Evolutionary conservation across 2,329 filamentous ascomycete genomes (phyloP), one percentile per base, ranked within the genome.

Genomic region (Hypoxylon sp.): DNA sequence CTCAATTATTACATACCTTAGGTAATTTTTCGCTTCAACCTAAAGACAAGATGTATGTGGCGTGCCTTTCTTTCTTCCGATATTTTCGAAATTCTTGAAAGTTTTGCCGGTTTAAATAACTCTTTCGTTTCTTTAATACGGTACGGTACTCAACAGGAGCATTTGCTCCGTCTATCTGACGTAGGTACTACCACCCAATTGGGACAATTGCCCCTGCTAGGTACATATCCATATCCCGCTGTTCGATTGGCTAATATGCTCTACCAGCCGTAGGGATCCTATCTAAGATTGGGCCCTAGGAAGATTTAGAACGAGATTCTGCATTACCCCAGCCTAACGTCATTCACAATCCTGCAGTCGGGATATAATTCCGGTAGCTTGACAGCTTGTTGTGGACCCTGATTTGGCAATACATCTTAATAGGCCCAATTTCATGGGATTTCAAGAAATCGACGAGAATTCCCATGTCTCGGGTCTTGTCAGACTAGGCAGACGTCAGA

Each of bases 401-500:
- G 47, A 59, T 51, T 53, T 55, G 26, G 42, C 9, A 14, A 39
- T 26, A 53, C 29, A 37, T 47, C 44, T 9, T 9, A 19, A 42
- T 48, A 46, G 55, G 35, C 26, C 53, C 35, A 3, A 29, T 54
- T 39, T 33, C 31, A 70, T 70, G 60, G 52, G 57, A 64, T 57
- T 69, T 61, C 67, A 63, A 63, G 67, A 61, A 69, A 31, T 29
- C 22, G 24, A 61, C 54, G 11, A 54, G 9, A 67, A 55, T 62
- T 44, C 60, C 60, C 63, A 65, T 67, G 60, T 54, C 48, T 61
- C n/a, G 39, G 24, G 47, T 29, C 66, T 61, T 71, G 55, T 67
- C 66, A 58, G 59, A 66, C 62, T 61, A 69, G 55, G 64, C 66
- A 57, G 59, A 69, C 62, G 68, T 66, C 66, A 66, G 59, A 14